Conservation (phyloP, 1,139 yeast species). For the Candida sp. region DNA sequence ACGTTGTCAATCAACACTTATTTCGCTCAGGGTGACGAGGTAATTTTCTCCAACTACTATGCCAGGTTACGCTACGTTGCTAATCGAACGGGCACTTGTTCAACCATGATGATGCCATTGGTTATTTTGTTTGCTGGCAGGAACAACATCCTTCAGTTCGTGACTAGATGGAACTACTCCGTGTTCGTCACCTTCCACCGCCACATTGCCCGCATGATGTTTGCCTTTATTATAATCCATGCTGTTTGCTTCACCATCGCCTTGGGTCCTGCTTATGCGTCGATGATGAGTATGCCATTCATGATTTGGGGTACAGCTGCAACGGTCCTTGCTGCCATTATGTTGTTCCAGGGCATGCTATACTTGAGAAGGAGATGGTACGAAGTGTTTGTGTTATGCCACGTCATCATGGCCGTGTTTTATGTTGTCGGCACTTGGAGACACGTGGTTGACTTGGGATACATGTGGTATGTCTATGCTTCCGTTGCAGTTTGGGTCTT, state of each 20-base stretch:
- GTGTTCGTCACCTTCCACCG: constrained; percentile 56
- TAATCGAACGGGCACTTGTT: constrained; percentile 57
- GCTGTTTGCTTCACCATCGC: constrained; percentile 31
- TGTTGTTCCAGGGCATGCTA: constrained; percentile 52
- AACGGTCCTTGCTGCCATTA: constrained; percentile 33
- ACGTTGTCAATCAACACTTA: constrained; percentile 31
- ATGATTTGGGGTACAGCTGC: constrained; percentile 57
- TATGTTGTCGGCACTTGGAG: constrained; percentile 64
- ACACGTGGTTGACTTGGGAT: constrained; percentile 57
- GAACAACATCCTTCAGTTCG: constrained; percentile 49
- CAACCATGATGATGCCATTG: constrained; percentile 50
- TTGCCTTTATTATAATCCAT: constrained; percentile 39
- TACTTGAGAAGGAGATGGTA: constrained; percentile 59
- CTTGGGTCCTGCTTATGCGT: constrained; percentile 16
- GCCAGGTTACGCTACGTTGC: constrained; percentile 39
- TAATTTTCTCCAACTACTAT: constrained; percentile 16
- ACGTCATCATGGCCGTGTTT: constrained; percentile 57
- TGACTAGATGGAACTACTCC: constrained; percentile 60
- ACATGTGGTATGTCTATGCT: constrained; percentile 53
- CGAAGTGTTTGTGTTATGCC: constrained; percentile 66
- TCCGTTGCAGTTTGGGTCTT: constrained; percentile 65
- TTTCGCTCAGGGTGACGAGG: constrained; percentile 21
- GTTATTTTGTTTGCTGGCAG: constrained; percentile 59
- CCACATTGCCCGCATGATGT: constrained; percentile 51
- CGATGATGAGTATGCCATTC: constrained; percentile 33